Conservation (phyloP, 2,329 filamentous ascomycete species). For the Drechslera avenae region DNA sequence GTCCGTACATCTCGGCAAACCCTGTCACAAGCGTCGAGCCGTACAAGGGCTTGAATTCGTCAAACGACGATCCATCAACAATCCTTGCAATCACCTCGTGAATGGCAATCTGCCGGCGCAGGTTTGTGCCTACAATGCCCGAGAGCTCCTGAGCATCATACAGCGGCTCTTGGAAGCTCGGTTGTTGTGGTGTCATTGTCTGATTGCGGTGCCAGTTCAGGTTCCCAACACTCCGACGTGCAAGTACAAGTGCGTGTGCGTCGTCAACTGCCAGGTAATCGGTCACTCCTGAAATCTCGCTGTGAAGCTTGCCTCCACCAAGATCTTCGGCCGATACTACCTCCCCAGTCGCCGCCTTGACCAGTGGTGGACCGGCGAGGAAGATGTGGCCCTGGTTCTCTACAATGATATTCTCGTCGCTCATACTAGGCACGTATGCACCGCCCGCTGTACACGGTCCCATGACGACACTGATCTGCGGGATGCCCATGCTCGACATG, state of each 20-base stretch:
- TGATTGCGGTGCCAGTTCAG: slow-evolving; percentile 78
- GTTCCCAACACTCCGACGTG: slow-evolving; percentile 81
- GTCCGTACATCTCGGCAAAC: slow-evolving; percentile 87
- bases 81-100: slow-evolving; percentile 92
- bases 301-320: slow-evolving; percentile 87
- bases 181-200: slow-evolving; percentile 37
- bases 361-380: slow-evolving; percentile 88
- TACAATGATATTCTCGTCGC: slow-evolving; percentile 96
- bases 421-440: slow-evolving; percentile 96
- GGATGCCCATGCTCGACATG: slow-evolving; percentile 87
- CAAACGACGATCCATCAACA: slow-evolving; percentile 86
- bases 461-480: slow-evolving; percentile 95
- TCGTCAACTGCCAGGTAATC: slow-evolving; percentile 96
- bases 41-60: slow-evolving; percentile 93
- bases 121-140: slow-evolving; percentile 88
- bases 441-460: slow-evolving; percentile 94
- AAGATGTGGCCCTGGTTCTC: slow-evolving; percentile 97
- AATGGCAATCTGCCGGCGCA: slow-evolving; percentile 82
- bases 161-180: slow-evolving; percentile 72
- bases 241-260: slow-evolving; percentile 85
- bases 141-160: slow-evolving; percentile 79
- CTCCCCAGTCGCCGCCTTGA: slow-evolving; percentile 95
- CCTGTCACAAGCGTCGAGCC: slow-evolving; percentile 86
- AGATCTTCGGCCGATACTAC: slow-evolving; percentile 88
- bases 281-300: slow-evolving; percentile 87